A percentile compares a stretch with the other conserved stretches of the same genome.
These are phyloP conservation scores for Myriosclerotinia duriaeana DNA, from an alignment of 2,329 filamentous ascomycete species.

Conservation along the genomic window DNA sequence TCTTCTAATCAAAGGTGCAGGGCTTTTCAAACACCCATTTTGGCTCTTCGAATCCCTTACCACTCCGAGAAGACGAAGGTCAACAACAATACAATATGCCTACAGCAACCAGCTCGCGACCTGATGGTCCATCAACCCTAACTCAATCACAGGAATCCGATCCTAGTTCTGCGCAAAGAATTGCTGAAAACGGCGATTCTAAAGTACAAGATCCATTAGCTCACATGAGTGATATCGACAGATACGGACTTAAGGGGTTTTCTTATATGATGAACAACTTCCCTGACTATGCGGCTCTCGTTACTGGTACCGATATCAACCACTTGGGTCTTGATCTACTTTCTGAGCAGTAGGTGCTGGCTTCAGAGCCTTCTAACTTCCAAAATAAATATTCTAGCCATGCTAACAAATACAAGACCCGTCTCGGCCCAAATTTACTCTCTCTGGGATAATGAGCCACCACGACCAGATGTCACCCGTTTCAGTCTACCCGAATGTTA, in stretches of 20 bases:
- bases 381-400: background rate
- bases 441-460: constrained; percentile 59
- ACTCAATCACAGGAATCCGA: constrained; percentile 32
- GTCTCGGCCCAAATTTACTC: constrained; percentile 62
- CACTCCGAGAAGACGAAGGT: constrained; percentile 31
- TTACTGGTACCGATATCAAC: constrained; percentile 59
- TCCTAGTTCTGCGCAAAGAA: constrained; percentile 31
- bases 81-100: constrained; percentile 32
- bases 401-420: constrained; percentile 29
- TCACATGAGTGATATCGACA: constrained; percentile 62
- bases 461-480: constrained; percentile 57
- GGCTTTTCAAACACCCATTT: constrained; percentile 35
- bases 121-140: constrained; percentile 27
- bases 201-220: constrained; percentile 57
- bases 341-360: constrained; percentile 55
- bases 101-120: constrained; percentile 26
- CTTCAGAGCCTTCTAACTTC: constrained; percentile 14
- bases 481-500: constrained; percentile 65
- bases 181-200: constrained; percentile 34
- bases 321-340: constrained; percentile 58
- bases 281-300: constrained; percentile 60
- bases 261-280: constrained; percentile 60
- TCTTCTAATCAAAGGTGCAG: constrained; percentile 25
- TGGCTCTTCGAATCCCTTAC: constrained; percentile 29
- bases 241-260: constrained; percentile 64